Base-by-base conservation (phyloP, 2,329 filamentous ascomycete genomes). In the Aspergillus sp. region DNA sequence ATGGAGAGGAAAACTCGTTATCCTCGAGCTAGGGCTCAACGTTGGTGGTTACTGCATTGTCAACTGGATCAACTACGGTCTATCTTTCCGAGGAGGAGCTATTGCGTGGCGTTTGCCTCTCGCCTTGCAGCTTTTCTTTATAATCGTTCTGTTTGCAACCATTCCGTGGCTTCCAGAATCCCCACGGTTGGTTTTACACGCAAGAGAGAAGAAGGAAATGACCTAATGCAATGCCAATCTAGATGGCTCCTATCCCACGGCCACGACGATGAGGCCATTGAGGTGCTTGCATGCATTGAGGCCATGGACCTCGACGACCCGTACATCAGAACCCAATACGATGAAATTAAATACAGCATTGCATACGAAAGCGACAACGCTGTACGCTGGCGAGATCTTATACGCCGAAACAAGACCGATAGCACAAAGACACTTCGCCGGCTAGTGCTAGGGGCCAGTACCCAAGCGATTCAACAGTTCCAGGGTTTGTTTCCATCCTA, bases 1-100 rank as follows among this genome's bases (percentile, higher is more conserved):
- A 33, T 77, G 75, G 75, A 67, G 79, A 60, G 78, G 79, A 21
- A 79, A 78, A 51, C 66, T 80, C 15, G 75, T 81, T 6, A 71
- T 80, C 39, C 73, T 81, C 19, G 77, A 81, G 50, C 75, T 83
- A 68, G 79, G 79, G 46, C 72, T 82, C 64, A 81, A 81, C 55
- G 79, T 83, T 49, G 75, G 73, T 15, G 82, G 81, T 3, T 82
- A 82, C 59, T 75, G 70, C 2, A 49, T 84, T 2, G 77, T 75
- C 4, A 82, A 83, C 47, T 84, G 81, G 80, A 73, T 84, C 15
- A 83, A 77, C 8, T 83, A 77, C 57, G 80, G 80, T 2, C 76
- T 83, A 56, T 79, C 76, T 9, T 84, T 79, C 61, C 63, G 75
- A 2, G 65, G 63, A 4, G 77, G 79, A 4, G 59, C 71, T 0